Percentiles rank a stretch among this genome's conserved stretches.
These are phyloP conservation scores for Agrocybe praecox DNA, from an alignment of 768 basidiomycete species.

Conservation along the genomic window DNA sequence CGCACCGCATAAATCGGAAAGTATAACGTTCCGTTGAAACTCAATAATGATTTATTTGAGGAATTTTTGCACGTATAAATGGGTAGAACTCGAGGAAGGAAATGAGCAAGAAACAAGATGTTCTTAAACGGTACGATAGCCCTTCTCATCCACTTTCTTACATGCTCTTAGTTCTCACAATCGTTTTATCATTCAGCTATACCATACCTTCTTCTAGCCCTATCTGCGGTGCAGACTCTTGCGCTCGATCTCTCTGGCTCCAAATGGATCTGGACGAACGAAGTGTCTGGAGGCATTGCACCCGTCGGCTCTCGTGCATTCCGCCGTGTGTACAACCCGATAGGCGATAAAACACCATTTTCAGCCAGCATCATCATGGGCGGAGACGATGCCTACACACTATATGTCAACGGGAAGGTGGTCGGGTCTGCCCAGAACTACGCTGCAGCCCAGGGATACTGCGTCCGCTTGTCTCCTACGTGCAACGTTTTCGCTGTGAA, in stretches of 20 bases:
- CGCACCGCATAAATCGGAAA: too few species aligned
- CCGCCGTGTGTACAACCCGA: slow-evolving; percentile 27
- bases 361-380: slow-evolving; percentile 31
- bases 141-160: not conserved
- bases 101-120: not conserved
- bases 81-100: too few species aligned
- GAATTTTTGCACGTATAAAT: too few species aligned
- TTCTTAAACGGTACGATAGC: not conserved
- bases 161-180: not conserved
- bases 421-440: slow-evolving; percentile 25
- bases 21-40: too few species aligned
- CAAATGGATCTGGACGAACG: slow-evolving; percentile 35
- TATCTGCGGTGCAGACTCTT: not conserved
- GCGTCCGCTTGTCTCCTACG: slow-evolving; percentile 25
- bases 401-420: slow-evolving; percentile 31
- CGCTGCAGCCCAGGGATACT: slow-evolving; percentile 25
- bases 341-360: slow-evolving; percentile 25
- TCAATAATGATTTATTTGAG: too few species aligned
- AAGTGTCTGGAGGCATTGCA: slow-evolving; percentile 9
- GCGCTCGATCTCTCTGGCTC: slow-evolving; percentile 9
- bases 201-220: not conserved
- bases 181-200: not conserved
- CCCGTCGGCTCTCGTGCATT: slow-evolving; percentile 29
- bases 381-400: slow-evolving; percentile 29
- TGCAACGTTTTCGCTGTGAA: slow-evolving; percentile 36